A percentile compares a stretch with the other conserved stretches of the same genome.
Conservation (phyloP, 805 yeast species). For the Jamesozyma piceae region DNA sequence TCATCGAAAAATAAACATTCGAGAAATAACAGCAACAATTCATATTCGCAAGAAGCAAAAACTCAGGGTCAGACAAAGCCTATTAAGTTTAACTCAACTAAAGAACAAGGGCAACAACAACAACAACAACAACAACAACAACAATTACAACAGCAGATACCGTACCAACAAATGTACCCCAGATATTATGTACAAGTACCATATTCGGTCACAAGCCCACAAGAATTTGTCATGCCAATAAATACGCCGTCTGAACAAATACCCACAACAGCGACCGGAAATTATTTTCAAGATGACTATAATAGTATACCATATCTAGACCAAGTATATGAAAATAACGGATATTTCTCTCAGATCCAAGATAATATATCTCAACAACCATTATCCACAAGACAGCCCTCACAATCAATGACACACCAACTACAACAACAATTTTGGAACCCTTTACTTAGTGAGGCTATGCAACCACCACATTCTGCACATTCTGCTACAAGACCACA, state of each 20-base stretch:
- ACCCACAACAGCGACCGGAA: slow-evolving; percentile 1
- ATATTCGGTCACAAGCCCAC: background rate
- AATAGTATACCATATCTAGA: background rate
- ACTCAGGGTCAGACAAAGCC: background rate
- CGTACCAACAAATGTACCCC: slow-evolving; percentile 5
- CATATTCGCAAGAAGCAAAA: background rate
- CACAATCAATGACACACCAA: background rate
- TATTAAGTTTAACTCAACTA: background rate
- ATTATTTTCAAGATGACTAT: slow-evolving; percentile 14
- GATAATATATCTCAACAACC: background rate
- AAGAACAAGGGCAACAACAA: background rate
- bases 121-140: background rate
- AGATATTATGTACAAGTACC: background rate
- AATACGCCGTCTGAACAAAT: slow-evolving; percentile 4
- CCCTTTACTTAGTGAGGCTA: slow-evolving; percentile 15
- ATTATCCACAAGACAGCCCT: slow-evolving; percentile 5
- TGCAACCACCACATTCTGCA: slow-evolving; percentile 12
- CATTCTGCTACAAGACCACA: slow-evolving; percentile 8
- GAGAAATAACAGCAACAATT: background rate
- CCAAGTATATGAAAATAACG: background rate
- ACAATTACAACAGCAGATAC: slow-evolving; percentile 1
- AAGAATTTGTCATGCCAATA: slow-evolving; percentile 3
- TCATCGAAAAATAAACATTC: background rate
- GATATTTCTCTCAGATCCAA: background rate
- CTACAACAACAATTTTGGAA: slow-evolving; percentile 11